Percentiles rank a stretch among this genome's conserved stretches.
Evolutionary conservation across 129 eudicot species (phyloP).

Genomic region (Flaveria ramosissima): DNA sequence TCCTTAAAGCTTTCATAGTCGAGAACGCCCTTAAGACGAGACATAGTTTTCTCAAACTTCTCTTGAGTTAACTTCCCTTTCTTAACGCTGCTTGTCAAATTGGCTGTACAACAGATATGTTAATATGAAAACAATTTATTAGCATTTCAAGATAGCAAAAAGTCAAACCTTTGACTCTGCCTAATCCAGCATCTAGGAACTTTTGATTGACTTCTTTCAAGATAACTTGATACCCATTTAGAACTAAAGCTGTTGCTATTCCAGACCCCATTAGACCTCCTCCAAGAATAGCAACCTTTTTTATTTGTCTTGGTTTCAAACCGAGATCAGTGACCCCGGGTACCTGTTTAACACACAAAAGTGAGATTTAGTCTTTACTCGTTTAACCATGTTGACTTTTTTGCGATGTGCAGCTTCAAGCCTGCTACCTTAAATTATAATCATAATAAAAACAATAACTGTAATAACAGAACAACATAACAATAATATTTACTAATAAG

Average conservation of each 20-base stretch:
- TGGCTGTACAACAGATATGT: slow-evolving; percentile 48
- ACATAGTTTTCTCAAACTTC: slow-evolving; percentile 75
- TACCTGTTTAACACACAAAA: slow-evolving; percentile 49
- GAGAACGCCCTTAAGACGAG: slow-evolving; percentile 75
- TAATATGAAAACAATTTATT: slow-evolving; percentile 1
- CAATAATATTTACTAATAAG: not conserved
- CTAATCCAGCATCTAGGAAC: slow-evolving; percentile 79
- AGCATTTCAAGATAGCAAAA: slow-evolving; percentile 6
- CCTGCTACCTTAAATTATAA: not conserved
- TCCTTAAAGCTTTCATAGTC: slow-evolving; percentile 86
- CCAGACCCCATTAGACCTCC: slow-evolving; percentile 99
- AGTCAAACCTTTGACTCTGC: slow-evolving; percentile 78
- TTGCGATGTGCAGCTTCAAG: not conserved
- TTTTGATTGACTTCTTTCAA: slow-evolving; percentile 94
- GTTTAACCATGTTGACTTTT: not conserved
- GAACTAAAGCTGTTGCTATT: slow-evolving; percentile 89
- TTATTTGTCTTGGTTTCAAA: slow-evolving; percentile 68
- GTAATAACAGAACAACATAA: no score
- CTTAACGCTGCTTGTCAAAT: slow-evolving; percentile 89
- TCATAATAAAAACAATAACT: no score
- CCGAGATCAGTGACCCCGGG: slow-evolving; percentile 89
- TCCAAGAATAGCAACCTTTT: slow-evolving; percentile 93
- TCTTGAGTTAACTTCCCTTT: slow-evolving; percentile 80
- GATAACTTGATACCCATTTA: slow-evolving; percentile 69
- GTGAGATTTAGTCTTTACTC: not conserved